Base-by-base conservation (phyloP, 495 filamentous ascomycete species). In the Talaromyces adpressus region DNA sequence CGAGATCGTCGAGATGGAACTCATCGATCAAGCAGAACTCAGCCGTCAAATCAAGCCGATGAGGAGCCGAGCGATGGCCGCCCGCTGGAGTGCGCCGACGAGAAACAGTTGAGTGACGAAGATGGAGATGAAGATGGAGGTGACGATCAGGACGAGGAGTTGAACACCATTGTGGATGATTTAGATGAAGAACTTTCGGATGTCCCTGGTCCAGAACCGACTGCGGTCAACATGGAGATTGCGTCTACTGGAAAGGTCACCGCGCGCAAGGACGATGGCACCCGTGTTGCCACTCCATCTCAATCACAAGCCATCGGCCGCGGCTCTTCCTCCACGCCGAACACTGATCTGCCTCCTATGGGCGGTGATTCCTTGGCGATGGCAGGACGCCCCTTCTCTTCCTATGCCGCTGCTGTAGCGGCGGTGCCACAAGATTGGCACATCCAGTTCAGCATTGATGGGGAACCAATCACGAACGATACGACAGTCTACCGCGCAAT, bases 401-500 rank as follows among this genome's bases (percentile, higher is more conserved):
- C 92, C 0, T 97, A 96, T 70, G 89, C 92, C 16, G 90, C 90
- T 39, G 91, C 92, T 5, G 84, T 94, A 66, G 77, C 77, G 7
- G 77, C 79, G 1, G 66, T 84, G 4, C 91, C 92, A n/a, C 89
- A 92, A 64, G 94, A 98, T 70, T 99, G 95, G 95, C 94, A 99
- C 68, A 90, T 99, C 49, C 91, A 98, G 69, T 99, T 99, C 74
- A 95, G 85, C 66, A 86, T 97, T 62, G 88, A 92, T 64, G 91
- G 85, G 54, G 88, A 92, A 69, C 83, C 89, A 0, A 88, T 97
- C 66, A 81, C 90, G 1, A 93, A 91, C 66, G 93, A 97, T 66
- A 98, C 91, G 3, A 99, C 95, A 0, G 93, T 99, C 64, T 99
- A 98, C 71, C 89, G 93, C 51, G 95, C 93, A 54, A 90, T 98